phyloP scores from a whole-genome alignment of 2,329 filamentous ascomycete species.

The Myrmaecium sp. region DNA sequence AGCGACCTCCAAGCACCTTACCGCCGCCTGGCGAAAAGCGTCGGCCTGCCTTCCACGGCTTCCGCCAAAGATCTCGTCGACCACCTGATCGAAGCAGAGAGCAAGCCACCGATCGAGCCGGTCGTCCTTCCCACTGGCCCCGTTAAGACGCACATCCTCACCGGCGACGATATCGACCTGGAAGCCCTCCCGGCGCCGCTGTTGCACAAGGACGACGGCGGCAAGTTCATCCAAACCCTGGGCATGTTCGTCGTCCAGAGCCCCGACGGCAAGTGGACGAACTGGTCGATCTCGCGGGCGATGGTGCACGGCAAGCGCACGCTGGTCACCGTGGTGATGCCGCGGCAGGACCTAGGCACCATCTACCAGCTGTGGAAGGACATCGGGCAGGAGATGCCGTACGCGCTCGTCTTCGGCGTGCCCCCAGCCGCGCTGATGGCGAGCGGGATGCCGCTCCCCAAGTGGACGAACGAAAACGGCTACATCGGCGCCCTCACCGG shows the following conservation, averaged over 20 bases:
- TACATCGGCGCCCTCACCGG: conserved; percentile 33
- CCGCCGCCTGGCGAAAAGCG: conserved; percentile 25
- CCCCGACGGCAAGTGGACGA: conserved; percentile 30
- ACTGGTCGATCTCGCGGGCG: conserved; percentile 28
- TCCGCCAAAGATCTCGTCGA: conserved; percentile 5
- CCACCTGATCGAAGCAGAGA: conserved; percentile 6
- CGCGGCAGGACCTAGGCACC: conserved; percentile 30
- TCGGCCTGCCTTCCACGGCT: conserved; percentile 23
- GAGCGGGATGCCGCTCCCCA: conserved; percentile 17
- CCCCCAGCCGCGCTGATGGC: conserved; percentile 34
- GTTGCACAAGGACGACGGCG: conserved; percentile 30
- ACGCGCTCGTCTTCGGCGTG: conserved; percentile 31
- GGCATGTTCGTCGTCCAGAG: conserved; percentile 32
- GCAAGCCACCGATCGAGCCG: conserved; percentile 1
- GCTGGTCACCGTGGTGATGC: conserved; percentile 25
- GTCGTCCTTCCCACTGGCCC: conserved; percentile 14
- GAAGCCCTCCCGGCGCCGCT: conserved; percentile 18
- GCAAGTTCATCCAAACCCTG: conserved; percentile 34
- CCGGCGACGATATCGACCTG: conserved; percentile 26
- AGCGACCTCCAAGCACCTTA: conserved; percentile 17
- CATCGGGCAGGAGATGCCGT: conserved; percentile 29
- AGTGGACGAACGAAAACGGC: conserved; percentile 30
- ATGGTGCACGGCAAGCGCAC: conserved; percentile 31
- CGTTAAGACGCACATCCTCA: conserved; percentile 26
- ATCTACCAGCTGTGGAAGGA: conserved; percentile 32